Evolutionary conservation across 2,329 filamentous ascomycete species (phyloP), one percentile per base, ranked within the genome.

Genomic region (Didymella exigua): DNA sequence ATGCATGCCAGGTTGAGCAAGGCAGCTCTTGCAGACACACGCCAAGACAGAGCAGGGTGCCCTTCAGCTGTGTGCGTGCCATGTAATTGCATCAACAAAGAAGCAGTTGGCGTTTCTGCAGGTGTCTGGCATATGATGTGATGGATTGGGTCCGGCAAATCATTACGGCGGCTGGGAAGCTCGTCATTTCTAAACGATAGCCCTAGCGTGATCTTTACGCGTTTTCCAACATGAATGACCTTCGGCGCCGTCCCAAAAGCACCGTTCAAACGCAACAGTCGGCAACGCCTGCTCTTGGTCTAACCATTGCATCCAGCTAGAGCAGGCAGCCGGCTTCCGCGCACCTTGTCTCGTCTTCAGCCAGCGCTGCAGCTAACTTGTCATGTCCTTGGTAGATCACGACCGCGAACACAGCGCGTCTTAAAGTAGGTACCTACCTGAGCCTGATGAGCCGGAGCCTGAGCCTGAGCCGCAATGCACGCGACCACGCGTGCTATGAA

Each of bases 401-500:
- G 59, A 63, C 64, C 71, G 65, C 70, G 71, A 71, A 49, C 58
- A 54, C 61, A 59, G 61, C 41, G 70, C 69, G 70, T 68, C 58
- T 60, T 60, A 59, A 63, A 64, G 59, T 61, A 58, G n/a, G n/a
- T n/a, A n/a, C n/a, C n/a, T n/a, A n/a, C n/a, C n/a, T n/a, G n/a
- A n/a, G n/a, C n/a, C n/a, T n/a, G n/a, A n/a, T n/a, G n/a, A n/a
- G n/a, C n/a, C n/a, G n/a, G n/a, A n/a, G n/a, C n/a, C n/a, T n/a
- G n/a, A n/a, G n/a, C 56, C 56, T 59, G 61, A 66, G 67, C 66
- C 67, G 60, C 65, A 58, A 58, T 58, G 58, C 62, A 67, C 68
- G 69, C 68, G 63, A 66, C 60, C 58, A 66, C 68, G 67, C 63
- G 51, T 50, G 49, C 62, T 58, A 65, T 56, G 61, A 63, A 64